Conservation (phyloP, 345 rosid genomes). For the Microthlaspi erraticum region DNA sequence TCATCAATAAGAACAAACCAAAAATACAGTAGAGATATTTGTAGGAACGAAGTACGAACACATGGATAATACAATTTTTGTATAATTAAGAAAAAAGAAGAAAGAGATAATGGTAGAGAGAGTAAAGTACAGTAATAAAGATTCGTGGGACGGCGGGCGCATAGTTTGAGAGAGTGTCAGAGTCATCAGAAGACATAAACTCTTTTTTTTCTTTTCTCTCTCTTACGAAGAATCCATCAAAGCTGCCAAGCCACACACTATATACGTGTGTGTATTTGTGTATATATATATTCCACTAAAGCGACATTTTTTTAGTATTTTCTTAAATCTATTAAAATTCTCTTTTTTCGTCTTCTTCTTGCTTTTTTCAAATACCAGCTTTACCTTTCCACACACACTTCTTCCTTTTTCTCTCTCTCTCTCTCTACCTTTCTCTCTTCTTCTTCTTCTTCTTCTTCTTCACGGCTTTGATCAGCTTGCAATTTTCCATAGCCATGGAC, state of each 20-base stretch:
- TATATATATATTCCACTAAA: not conserved
- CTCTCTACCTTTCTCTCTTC: not conserved
- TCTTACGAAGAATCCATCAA: slow-evolving; percentile 36
- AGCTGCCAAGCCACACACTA: slow-evolving; percentile 10
- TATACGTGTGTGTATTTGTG: not conserved
- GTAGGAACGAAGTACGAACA: not conserved
- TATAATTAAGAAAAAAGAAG: no score
- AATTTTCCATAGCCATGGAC: slow-evolving; percentile 63
- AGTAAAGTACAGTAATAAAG: not conserved
- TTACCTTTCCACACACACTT: slow-evolving; percentile 38
- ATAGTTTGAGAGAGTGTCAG: slow-evolving; percentile 36
- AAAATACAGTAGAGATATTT: not conserved
- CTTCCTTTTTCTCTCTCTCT: not conserved
- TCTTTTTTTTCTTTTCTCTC: slow-evolving; percentile 17
- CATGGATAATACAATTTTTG: not conserved
- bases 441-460: slow-evolving; percentile 6
- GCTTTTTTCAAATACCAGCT: slow-evolving; percentile 31
- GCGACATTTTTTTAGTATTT: not conserved
- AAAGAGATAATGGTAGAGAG: no score
- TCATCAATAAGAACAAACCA: not conserved
- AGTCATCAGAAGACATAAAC: slow-evolving; percentile 8
- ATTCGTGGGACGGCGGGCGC: slow-evolving; percentile 44
- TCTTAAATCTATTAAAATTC: not conserved
- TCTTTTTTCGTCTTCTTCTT: slow-evolving; percentile 41
- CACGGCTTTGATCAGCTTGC: slow-evolving; percentile 27